Conservation (phyloP, 805 yeast genomes). For the Schwanniomyces polymorphus region DNA sequence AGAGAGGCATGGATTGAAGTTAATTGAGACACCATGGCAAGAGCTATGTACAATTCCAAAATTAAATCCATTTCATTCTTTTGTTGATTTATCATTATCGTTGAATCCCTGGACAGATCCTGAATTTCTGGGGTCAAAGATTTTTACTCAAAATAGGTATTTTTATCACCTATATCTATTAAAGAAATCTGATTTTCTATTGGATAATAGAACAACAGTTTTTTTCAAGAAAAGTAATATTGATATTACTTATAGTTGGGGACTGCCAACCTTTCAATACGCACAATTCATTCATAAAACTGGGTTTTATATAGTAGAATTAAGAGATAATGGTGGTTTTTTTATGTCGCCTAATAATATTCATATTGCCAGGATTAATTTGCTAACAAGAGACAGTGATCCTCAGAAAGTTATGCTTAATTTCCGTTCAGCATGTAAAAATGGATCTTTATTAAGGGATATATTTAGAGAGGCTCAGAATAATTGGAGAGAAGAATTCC, state of each 20-base stretch:
- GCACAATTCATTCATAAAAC: conserved; percentile 89
- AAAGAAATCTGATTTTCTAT: conserved; percentile 67
- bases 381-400: conserved; percentile 33
- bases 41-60: conserved; percentile 78
- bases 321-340: conserved; percentile 74
- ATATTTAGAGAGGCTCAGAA: conserved; percentile 62
- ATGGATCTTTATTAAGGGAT: conserved; percentile 45
- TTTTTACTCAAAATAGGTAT: conserved; percentile 53
- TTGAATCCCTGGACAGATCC: conserved; percentile 71
- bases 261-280: conserved; percentile 74
- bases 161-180: conserved; percentile 79
- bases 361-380: conserved; percentile 71
- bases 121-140: conserved; percentile 43
- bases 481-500: conserved; percentile 33
- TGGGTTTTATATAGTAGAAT: conserved; percentile 88
- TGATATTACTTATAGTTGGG: conserved; percentile 88
- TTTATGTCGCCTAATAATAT: conserved; percentile 86
- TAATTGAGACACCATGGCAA: conserved; percentile 88
- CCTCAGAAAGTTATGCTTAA: conserved; percentile 73
- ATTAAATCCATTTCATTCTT: conserved; percentile 85
- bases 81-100: conserved; percentile 64
- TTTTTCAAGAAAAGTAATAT: conserved; percentile 55
- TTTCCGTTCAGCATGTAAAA: conserved; percentile 62
- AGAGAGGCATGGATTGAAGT: conserved; percentile 75
- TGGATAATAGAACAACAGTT: conserved; percentile 77